phyloP scores from a whole-genome alignment of 192 early-diverging fungal genomes.

The Borealophlyctis nickersoniae region DNA sequence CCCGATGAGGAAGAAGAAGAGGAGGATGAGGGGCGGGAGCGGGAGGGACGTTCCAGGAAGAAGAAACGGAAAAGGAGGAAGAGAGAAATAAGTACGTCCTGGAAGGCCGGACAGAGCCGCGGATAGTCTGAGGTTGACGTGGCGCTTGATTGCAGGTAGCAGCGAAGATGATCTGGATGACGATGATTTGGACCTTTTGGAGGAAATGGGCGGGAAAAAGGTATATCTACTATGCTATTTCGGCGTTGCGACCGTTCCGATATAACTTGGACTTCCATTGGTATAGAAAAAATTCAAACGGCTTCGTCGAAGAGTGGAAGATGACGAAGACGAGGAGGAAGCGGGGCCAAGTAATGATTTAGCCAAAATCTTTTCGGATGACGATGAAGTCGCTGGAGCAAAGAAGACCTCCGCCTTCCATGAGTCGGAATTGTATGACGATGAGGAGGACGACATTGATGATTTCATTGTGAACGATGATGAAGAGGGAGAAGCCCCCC shows the following conservation, averaged over 20 bases:
- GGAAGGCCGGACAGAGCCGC: conserved; percentile 37
- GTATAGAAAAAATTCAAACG: conserved; percentile 59
- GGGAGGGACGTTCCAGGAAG: conserved; percentile 57
- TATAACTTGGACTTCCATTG: conserved; percentile 4
- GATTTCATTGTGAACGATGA: conserved; percentile 50
- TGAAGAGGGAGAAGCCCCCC: conserved; percentile 49
- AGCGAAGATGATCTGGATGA: conserved; percentile 80
- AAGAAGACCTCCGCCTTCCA: conserved; percentile 5
- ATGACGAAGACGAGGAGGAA: conserved; percentile 50
- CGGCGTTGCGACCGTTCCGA: not conserved
- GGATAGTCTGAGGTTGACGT: conserved; percentile 37
- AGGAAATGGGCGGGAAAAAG: conserved; percentile 71
- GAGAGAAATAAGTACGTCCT: conserved; percentile 20
- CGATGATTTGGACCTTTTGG: conserved; percentile 89
- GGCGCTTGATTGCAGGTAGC: not conserved
- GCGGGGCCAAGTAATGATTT: conserved; percentile 36
- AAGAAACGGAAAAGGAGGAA: conserved; percentile 62
- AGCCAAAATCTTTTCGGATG: conserved; percentile 72
- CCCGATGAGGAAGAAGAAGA: conserved; percentile 51
- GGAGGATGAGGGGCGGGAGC: conserved; percentile 54
- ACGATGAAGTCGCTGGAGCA: conserved; percentile 40
- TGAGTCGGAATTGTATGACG: conserved; percentile 35
- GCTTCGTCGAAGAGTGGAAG: conserved; percentile 67
- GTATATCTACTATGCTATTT: conserved; percentile 32
- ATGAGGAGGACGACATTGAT: conserved; percentile 53